phyloP scores from a whole-genome alignment of 306 rosid species.

The Fagus crenata region DNA sequence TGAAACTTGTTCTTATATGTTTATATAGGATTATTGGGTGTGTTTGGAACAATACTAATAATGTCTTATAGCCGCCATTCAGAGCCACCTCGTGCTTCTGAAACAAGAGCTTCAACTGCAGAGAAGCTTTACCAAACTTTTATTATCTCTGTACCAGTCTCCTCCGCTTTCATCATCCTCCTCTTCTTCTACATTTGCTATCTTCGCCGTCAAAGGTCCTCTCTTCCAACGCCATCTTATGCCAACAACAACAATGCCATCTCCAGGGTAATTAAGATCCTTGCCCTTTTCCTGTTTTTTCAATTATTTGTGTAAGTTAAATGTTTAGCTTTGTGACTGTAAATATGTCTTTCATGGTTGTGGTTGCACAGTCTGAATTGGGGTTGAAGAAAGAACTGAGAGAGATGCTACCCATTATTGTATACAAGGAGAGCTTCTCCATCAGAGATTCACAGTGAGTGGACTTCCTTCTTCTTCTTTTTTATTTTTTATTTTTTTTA shows the following conservation, averaged over 20 bases:
- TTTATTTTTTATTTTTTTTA: not conserved
- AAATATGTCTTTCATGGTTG: not conserved
- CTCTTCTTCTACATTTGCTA: slow-evolving; percentile 70
- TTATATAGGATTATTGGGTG: slow-evolving; percentile 22
- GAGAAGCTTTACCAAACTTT: slow-evolving; percentile 57
- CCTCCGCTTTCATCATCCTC: slow-evolving; percentile 66
- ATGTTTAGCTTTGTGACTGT: not conserved
- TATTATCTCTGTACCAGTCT: slow-evolving; percentile 62
- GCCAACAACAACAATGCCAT: slow-evolving; percentile 5
- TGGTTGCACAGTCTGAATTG: slow-evolving; percentile 40
- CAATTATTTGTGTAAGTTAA: not conserved
- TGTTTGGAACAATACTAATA: not conserved
- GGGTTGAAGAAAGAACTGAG: slow-evolving; percentile 78
- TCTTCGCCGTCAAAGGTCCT: slow-evolving; percentile 67
- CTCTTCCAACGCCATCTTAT: slow-evolving; percentile 46
- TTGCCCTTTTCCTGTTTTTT: slow-evolving; percentile 1
- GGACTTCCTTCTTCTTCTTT: not conserved
- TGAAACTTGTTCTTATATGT: not conserved
- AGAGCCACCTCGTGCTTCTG: slow-evolving; percentile 28
- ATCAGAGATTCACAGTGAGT: slow-evolving; percentile 82
- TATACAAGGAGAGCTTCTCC: slow-evolving; percentile 73
- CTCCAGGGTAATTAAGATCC: slow-evolving; percentile 39
- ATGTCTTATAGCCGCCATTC: slow-evolving; percentile 38
- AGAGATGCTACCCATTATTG: slow-evolving; percentile 80
- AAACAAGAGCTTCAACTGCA: slow-evolving; percentile 35